Percentiles rank a stretch among this genome's conserved stretches.
Conservation (phyloP, 140 eudicot species). For the Cichorium intybus region DNA sequence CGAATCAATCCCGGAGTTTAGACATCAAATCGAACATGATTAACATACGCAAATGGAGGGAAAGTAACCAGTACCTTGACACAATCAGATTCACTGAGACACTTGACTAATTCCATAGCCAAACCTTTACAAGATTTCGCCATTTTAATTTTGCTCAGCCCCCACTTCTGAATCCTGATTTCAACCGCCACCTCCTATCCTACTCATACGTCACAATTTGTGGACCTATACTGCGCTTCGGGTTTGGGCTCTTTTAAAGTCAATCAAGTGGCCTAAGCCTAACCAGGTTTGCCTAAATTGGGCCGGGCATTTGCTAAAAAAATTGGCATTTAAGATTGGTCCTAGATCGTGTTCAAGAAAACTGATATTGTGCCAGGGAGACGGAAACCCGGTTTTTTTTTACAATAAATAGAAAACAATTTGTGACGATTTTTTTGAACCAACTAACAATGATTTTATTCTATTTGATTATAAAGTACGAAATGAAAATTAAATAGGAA, state of each 20-base stretch:
- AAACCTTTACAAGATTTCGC: slow-evolving; percentile 19
- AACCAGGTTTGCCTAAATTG: too few species aligned
- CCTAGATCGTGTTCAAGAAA: too few species aligned
- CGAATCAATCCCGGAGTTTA: not conserved
- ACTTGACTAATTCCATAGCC: slow-evolving; percentile 63
- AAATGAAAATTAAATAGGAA: too few species aligned
- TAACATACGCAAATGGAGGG: not conserved
- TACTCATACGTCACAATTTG: not conserved
- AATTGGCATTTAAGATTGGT: too few species aligned
- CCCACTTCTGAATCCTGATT: not conserved
- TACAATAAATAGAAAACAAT: too few species aligned
- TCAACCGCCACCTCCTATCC: not conserved
- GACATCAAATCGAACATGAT: slow-evolving; percentile 11
- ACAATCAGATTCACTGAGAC: slow-evolving; percentile 89
- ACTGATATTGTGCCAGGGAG: too few species aligned
- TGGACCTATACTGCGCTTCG: not conserved
- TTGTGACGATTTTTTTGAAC: too few species aligned
- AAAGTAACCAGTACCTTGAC: slow-evolving; percentile 45
- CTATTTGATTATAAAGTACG: too few species aligned
- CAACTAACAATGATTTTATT: too few species aligned
- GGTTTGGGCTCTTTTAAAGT: not conserved
- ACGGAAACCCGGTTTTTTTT: too few species aligned
- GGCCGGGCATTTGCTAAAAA: too few species aligned
- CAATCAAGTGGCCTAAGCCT: too few species aligned
- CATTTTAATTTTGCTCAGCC: slow-evolving; percentile 1